phyloP scores from a whole-genome alignment of 805 yeast genomes.

The Starmerella potacharoeniae region DNA sequence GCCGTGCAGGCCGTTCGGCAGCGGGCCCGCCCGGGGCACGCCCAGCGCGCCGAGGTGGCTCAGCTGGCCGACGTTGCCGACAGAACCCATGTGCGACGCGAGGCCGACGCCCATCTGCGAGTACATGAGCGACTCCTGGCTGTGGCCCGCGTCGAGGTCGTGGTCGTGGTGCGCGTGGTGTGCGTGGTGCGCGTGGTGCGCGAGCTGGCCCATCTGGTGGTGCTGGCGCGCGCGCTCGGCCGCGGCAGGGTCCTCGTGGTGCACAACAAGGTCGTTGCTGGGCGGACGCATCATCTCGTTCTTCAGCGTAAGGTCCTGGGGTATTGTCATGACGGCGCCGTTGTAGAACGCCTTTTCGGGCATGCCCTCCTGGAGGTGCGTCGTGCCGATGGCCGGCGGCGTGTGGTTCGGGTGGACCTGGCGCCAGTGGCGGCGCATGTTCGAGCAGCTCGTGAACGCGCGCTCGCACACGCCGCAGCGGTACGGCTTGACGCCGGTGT shows the following conservation, averaged over 20 bases:
- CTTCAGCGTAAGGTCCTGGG: neutral
- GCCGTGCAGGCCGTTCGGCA: conserved; percentile 2
- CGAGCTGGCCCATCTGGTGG: neutral
- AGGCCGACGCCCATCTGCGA: conserved; percentile 3
- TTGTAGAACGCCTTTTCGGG: conserved; percentile 19
- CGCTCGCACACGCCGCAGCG: conserved; percentile 50
- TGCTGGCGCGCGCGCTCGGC: conserved; percentile 1
- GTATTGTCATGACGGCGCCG: neutral
- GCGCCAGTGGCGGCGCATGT: conserved; percentile 23
- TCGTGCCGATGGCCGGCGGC: conserved; percentile 18
- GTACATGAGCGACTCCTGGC: conserved; percentile 1
- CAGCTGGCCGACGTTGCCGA: neutral
- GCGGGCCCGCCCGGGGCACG: conserved; percentile 6
- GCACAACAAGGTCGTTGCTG: neutral
- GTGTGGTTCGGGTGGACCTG: conserved; percentile 19
- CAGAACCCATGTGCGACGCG: neutral
- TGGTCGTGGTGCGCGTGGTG: neutral
- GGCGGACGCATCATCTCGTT: neutral
- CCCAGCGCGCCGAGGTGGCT: conserved; percentile 1
- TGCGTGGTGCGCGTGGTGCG: neutral
- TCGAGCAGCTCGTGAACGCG: conserved; percentile 20
- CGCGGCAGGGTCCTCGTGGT: conserved; percentile 1
- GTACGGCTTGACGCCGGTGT: conserved; percentile 87
- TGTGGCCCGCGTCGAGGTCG: neutral
- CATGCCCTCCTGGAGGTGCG: conserved; percentile 17